Base-by-base conservation (phyloP, 495 filamentous ascomycete species). In the Podospora bellae-mahoneyi region DNA sequence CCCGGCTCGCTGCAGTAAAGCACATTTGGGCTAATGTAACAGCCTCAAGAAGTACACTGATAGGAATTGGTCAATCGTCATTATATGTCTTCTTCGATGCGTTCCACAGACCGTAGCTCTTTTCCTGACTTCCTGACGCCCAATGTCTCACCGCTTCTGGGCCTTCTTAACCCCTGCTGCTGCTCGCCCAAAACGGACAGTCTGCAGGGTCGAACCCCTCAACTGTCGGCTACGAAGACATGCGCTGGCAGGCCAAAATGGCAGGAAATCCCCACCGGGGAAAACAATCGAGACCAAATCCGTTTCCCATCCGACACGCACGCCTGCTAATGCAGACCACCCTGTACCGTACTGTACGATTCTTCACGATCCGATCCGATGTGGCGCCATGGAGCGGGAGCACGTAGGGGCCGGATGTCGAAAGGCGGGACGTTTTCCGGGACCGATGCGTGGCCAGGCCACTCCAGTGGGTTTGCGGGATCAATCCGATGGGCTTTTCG, bases 281-380 rank as follows among this genome's bases (percentile, higher is more conserved):
- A 58, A 2, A 15, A 19, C 6, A 58, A 58, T 58, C n/a, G 39
- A 48, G 7, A 48, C 39, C 39, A 48, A 48, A 48, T 48, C 39
- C 9, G 39, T 9, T 48, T 48, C 13, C 39, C 39, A 48, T 10
- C 39, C 39, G 39, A 58, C 55, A 58, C 55, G n/a, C 23, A 20
- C 23, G 19, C 19, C 19, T 10, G n/a, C 23, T 20, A 26, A 26
- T 58, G 23, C 55, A 20, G n/a, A 26, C 55, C 13, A 58, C 55
- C 55, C 5, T 20, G n/a, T 58, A 19, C n/a, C 23, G 55, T 58
- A 58, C n/a, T 19, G 55, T 58, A 26, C 55, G 55, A 58, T 26
- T 58, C 23, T 58, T 58, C 55, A 19, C n/a, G 55, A 58, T 58
- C 55, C n/a, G n/a, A 58, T 58, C 55, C 55, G 55, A 58, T 58